Percentiles rank a stretch among this genome's conserved stretches.
Evolutionary conservation across 345 rosid species (phyloP).

Genomic region (Linum tenue): DNA sequence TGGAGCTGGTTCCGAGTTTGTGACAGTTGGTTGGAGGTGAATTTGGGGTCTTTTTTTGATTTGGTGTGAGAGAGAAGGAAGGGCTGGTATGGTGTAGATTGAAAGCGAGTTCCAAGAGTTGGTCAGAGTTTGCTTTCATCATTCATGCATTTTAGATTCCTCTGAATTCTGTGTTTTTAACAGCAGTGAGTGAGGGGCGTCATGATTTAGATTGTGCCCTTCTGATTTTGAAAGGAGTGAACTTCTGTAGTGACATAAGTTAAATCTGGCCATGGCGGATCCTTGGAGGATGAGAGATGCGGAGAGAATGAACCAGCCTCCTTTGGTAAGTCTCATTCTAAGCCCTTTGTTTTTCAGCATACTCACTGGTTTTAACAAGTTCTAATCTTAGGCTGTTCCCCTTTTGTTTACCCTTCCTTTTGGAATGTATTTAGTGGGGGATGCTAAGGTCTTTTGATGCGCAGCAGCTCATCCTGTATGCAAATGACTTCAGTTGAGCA

Average conservation of each 20-base stretch:
- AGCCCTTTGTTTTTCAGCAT: too few species aligned
- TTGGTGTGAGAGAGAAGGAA: too few species aligned
- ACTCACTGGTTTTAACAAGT: neutral
- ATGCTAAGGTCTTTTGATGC: too few species aligned
- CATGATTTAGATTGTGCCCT: slow-evolving; percentile 13
- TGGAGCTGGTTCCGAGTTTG: slow-evolving; percentile 12
- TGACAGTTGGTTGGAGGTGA: slow-evolving; percentile 13
- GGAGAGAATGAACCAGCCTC: slow-evolving; percentile 68
- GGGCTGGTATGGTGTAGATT: slow-evolving; percentile 4
- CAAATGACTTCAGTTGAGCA: neutral
- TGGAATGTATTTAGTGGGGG: slow-evolving; percentile 1
- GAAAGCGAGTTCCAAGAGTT: slow-evolving; percentile 5
- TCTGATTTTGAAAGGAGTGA: slow-evolving; percentile 21
- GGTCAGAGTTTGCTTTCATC: neutral
- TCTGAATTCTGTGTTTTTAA: neutral
- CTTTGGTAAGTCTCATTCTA: slow-evolving; percentile 40
- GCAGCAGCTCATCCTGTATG: too few species aligned
- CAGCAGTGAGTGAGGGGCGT: neutral
- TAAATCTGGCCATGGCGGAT: slow-evolving; percentile 17
- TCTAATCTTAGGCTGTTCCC: slow-evolving; percentile 7
- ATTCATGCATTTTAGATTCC: slow-evolving; percentile 8
- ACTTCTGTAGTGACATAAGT: slow-evolving; percentile 5
- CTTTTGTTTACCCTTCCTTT: slow-evolving; percentile 4
- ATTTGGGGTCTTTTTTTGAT: slow-evolving; percentile 7
- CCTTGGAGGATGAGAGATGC: slow-evolving; percentile 24